These are phyloP conservation scores for Jacaranda mimosifolia DNA, from an alignment of 257 asterid species.

Conservation along the genomic window DNA sequence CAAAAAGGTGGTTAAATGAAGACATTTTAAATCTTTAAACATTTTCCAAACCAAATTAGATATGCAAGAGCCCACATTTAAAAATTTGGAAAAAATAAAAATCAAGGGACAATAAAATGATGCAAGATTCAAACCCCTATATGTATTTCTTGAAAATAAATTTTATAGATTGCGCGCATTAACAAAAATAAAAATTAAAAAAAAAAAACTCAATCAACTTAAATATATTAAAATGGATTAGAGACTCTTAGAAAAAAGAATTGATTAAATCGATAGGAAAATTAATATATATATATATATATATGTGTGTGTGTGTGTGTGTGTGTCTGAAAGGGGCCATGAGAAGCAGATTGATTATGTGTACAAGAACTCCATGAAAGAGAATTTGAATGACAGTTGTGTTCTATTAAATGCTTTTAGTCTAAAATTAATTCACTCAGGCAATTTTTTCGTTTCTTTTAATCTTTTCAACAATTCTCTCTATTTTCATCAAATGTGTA, in stretches of 20 bases:
- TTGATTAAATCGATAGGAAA: not conserved
- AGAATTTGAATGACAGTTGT: not conserved
- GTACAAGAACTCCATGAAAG: slow-evolving; percentile 25
- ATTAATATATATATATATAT: too few species aligned
- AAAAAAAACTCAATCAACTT: too few species aligned
- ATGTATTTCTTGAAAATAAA: too few species aligned
- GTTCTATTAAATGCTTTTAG: not conserved
- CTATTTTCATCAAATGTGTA: slow-evolving; percentile 1
- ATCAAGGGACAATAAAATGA: not conserved
- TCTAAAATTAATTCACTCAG: not conserved
- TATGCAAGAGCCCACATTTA: not conserved
- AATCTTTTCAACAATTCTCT: not conserved
- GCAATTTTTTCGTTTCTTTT: too few species aligned
- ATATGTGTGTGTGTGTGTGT: too few species aligned
- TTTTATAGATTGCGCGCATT: too few species aligned
- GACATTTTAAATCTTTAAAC: not conserved
- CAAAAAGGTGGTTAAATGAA: not conserved
- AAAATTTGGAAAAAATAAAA: not conserved
- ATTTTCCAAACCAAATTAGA: not conserved
- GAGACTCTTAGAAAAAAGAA: too few species aligned
- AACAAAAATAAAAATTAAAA: not conserved
- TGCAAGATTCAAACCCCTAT: not conserved
- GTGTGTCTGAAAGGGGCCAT: not conserved
- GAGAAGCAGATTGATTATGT: slow-evolving; percentile 15
- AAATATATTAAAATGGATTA: too few species aligned